A percentile compares a stretch with the other conserved stretches of the same genome.
Evolutionary conservation across 2,329 filamentous ascomycete genomes (phyloP).

Genomic region (Camillea tinctor): DNA sequence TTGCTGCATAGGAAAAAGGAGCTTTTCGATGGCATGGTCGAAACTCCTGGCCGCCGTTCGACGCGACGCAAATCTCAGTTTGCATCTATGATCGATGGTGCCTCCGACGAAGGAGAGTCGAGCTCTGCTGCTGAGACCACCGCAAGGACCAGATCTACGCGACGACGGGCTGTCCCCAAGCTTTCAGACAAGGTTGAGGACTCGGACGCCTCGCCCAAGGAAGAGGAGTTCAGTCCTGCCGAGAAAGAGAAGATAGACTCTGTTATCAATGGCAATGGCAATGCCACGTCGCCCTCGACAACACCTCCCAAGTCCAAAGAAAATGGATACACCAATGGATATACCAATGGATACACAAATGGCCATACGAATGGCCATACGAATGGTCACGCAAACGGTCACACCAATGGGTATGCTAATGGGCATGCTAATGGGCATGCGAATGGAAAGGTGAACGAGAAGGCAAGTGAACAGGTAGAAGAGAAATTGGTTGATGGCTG

Average conservation of each 20-base stretch:
- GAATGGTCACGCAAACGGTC: conserved; percentile 29
- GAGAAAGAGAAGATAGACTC: conserved; percentile 24
- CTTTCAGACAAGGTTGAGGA: conserved; percentile 52
- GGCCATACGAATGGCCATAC: conserved; percentile 5
- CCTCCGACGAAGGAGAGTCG: conserved; percentile 50
- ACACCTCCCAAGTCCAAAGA: conserved; percentile 5
- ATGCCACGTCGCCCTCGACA: too few relatives aligned
- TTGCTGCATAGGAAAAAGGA: conserved; percentile 54
- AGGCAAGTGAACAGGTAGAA: conserved; percentile 29
- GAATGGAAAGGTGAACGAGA: conserved; percentile 34
- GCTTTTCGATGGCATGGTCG: conserved; percentile 60
- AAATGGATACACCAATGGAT: conserved; percentile 22
- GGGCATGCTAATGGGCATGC: conserved; percentile 13
- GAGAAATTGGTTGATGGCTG: conserved; percentile 53
- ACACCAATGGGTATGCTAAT: conserved; percentile 13
- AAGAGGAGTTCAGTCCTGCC: conserved; percentile 31
- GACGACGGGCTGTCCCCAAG: conserved; percentile 48
- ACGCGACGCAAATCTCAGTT: conserved; percentile 51
- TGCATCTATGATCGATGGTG: conserved; percentile 36
- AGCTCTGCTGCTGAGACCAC: conserved; percentile 46
- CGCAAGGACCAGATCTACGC: conserved; percentile 36
- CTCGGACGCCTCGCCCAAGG: conserved; percentile 33
- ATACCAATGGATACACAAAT: conserved; percentile 6
- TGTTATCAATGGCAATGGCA: conserved; percentile 25
- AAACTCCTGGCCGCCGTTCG: conserved; percentile 51